These are phyloP conservation scores for Eucalyptus tenuipes DNA, from an alignment of 345 rosid genomes.

Conservation along the genomic window DNA sequence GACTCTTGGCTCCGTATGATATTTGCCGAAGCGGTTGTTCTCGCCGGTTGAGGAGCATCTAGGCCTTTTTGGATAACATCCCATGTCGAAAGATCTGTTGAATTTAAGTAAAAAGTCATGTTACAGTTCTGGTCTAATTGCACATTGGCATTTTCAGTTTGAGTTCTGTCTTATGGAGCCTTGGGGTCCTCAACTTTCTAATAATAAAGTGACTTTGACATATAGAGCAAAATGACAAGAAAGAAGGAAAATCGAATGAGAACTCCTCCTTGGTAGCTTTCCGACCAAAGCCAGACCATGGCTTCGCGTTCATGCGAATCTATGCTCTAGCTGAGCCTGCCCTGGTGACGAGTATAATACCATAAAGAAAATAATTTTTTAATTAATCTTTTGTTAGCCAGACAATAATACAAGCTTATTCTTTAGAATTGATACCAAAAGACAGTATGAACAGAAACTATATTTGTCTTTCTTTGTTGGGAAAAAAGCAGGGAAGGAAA, in stretches of 20 bases:
- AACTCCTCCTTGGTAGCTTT: background rate
- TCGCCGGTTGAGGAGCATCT: background rate
- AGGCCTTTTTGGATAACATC: background rate
- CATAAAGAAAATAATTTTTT: background rate
- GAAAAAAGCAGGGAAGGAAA: background rate
- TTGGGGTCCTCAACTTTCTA: background rate
- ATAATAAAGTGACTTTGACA: background rate
- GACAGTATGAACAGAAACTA: background rate
- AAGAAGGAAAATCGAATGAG: background rate
- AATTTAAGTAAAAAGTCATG: no score
- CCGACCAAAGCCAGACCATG: background rate
- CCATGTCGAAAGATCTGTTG: background rate
- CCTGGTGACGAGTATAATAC: background rate
- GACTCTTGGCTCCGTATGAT: background rate
- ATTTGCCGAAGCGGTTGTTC: background rate
- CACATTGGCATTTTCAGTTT: background rate
- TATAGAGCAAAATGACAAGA: background rate
- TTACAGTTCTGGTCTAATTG: background rate
- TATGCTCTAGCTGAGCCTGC: background rate
- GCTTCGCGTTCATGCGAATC: background rate
- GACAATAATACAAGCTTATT: background rate
- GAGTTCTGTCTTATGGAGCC: background rate
- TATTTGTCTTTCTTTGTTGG: background rate
- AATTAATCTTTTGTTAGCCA: background rate
- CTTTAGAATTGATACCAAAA: background rate